These are phyloP conservation scores for Ustilago lituana DNA, from an alignment of 1,284 basidiomycete species.

Conservation along the genomic window DNA sequence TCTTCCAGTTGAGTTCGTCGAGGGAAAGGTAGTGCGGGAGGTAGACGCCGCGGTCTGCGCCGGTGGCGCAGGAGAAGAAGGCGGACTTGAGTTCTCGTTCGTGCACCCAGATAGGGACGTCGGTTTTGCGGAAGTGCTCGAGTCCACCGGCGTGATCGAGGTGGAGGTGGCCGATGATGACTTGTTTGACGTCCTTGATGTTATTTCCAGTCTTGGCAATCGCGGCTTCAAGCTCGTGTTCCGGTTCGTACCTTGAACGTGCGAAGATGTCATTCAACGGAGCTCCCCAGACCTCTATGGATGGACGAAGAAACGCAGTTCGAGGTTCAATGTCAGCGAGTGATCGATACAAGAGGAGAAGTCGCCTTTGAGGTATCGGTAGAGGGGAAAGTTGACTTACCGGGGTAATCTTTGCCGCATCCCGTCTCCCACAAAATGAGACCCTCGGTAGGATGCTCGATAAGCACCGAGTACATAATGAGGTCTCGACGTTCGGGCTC, in stretches of 20 bases:
- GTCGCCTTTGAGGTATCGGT: no score
- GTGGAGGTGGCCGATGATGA: conserved; percentile 56
- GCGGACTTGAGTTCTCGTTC: conserved; percentile 57
- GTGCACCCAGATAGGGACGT: conserved; percentile 62
- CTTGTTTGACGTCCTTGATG: conserved; percentile 54
- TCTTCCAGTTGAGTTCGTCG: conserved; percentile 60
- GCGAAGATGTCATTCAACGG: conserved; percentile 55
- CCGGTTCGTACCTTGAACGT: conserved; percentile 31
- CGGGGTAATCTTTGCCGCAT: conserved; percentile 54
- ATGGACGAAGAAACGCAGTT: background rate
- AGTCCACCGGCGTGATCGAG: conserved; percentile 64
- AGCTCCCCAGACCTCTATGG: conserved; percentile 38
- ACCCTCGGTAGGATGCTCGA: conserved; percentile 63
- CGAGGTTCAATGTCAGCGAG: background rate
- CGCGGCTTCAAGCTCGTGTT: conserved; percentile 63
- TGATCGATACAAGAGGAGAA: no score
- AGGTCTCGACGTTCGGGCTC: conserved; percentile 49
- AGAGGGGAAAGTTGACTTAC: no score
- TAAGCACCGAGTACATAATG: conserved; percentile 57
- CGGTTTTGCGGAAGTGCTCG: conserved; percentile 48
- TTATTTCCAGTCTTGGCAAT: conserved; percentile 57
- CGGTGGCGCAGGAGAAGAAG: conserved; percentile 57
- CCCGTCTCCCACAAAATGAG: conserved; percentile 65
- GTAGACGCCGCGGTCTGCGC: conserved; percentile 57
- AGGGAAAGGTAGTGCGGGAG: conserved; percentile 51